These are phyloP conservation scores for Stemphylium lycopersici DNA, from an alignment of 2,329 filamentous ascomycete species.

Conservation along the genomic window DNA sequence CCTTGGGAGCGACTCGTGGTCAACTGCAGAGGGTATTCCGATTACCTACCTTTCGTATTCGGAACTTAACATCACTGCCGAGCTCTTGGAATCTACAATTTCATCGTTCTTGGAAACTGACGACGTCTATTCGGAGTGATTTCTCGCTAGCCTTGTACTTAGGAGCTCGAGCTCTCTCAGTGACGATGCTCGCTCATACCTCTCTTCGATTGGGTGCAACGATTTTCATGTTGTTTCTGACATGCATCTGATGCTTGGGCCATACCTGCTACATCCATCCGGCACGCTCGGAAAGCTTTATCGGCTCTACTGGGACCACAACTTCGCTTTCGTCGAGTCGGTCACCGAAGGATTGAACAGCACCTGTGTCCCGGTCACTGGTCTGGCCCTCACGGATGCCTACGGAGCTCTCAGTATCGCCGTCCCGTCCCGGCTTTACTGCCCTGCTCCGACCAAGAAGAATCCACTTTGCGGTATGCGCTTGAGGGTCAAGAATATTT, in stretches of 20 bases:
- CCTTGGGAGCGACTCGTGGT: not conserved
- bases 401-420: too few species aligned
- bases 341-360: too few species aligned
- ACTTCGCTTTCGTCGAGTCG: too few species aligned
- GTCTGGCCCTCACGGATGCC: too few species aligned
- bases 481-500: too few species aligned
- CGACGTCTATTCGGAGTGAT: slow-evolving; percentile 15
- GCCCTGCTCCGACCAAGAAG: too few species aligned
- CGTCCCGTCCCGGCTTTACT: too few species aligned
- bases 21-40: slow-evolving; percentile 1
- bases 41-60: slow-evolving; percentile 3
- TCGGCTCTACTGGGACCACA: too few species aligned
- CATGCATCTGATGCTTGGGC: not conserved
- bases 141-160: slow-evolving; percentile 12
- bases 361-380: too few species aligned
- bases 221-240: not conserved
- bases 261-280: too few species aligned
- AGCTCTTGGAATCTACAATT: not conserved
- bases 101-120: not conserved
- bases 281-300: too few species aligned
- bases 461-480: too few species aligned
- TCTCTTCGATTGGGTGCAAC: not conserved
- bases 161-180: not conserved
- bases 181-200: not conserved
- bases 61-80: not conserved